A percentile compares a stretch with the other conserved stretches of the same genome.
Evolutionary conservation across 2,329 filamentous ascomycete species (phyloP).

Genomic region (Monosporascus sp.): DNA sequence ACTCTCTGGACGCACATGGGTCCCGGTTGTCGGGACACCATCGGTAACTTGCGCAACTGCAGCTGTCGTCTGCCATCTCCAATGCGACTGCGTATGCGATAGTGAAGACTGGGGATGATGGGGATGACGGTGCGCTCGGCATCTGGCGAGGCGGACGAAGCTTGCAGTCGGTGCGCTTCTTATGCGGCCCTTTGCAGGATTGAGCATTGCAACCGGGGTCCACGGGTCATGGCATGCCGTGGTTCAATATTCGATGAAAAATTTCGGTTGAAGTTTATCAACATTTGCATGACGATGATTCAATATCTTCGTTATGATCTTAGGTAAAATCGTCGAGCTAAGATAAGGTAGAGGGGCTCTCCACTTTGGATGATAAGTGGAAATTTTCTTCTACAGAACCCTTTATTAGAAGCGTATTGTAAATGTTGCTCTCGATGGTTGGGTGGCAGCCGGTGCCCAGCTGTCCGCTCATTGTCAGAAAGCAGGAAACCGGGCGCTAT

Average conservation of each 20-base stretch:
- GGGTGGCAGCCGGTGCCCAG: too few species aligned
- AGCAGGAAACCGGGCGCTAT: too few species aligned
- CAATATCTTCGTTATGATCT: background rate
- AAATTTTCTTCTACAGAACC: too few species aligned
- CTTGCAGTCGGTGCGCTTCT: constrained; percentile 37
- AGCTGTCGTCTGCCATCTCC: constrained; percentile 37
- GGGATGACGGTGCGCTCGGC: constrained; percentile 35
- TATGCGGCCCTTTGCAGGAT: constrained; percentile 31
- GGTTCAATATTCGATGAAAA: background rate
- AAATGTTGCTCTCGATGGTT: too few species aligned
- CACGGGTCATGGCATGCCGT: constrained; percentile 16
- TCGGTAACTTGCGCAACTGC: constrained; percentile 14
- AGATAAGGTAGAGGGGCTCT: too few species aligned
- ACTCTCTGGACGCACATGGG: constrained; percentile 16
- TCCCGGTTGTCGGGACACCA: background rate
- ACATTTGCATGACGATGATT: background rate
- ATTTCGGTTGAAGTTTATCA: background rate
- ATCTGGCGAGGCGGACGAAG: constrained; percentile 48
- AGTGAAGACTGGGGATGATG: constrained; percentile 27
- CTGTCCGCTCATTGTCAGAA: too few species aligned
- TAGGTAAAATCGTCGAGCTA: background rate
- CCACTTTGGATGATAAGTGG: too few species aligned
- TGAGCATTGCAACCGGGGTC: constrained; percentile 33
- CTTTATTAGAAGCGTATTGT: too few species aligned
- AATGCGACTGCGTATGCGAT: constrained; percentile 18